Conservation (phyloP, 495 filamentous ascomycete genomes). For the Aspergillus egyptiacus region DNA sequence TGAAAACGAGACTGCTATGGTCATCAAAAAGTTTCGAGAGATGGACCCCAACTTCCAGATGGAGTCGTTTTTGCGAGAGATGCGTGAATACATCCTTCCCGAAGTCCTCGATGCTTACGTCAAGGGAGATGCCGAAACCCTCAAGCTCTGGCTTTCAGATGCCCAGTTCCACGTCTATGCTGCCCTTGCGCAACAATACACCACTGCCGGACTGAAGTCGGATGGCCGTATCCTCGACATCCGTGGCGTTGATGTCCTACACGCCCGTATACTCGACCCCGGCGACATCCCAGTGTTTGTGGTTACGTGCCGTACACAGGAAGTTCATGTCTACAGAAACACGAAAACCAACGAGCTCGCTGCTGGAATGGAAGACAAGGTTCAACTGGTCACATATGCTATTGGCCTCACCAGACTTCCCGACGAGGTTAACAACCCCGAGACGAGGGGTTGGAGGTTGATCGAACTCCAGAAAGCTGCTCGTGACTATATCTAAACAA, state of each 20-base stretch:
- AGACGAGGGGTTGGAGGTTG: constrained; percentile 92
- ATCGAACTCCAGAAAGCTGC: constrained; percentile 99
- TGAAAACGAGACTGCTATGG: constrained; percentile 93
- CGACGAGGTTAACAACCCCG: constrained; percentile 93
- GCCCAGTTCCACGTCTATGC: constrained; percentile 93
- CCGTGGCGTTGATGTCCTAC: constrained; percentile 82
- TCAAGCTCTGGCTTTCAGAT: constrained; percentile 91
- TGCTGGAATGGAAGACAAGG: constrained; percentile 98
- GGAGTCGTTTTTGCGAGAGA: constrained; percentile 86
- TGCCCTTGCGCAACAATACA: constrained; percentile 90
- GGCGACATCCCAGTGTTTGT: constrained; percentile 97
- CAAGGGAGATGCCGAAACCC: constrained; percentile 84
- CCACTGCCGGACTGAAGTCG: constrained; percentile 82
- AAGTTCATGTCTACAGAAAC: constrained; percentile 94
- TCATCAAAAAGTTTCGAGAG: constrained; percentile 95
- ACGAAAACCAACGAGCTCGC: constrained; percentile 81
- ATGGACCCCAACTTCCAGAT: constrained; percentile 95
- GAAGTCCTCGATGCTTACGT: constrained; percentile 98
- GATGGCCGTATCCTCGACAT: constrained; percentile 95
- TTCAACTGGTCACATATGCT: constrained; percentile 95
- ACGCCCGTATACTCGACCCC: constrained; percentile 88
- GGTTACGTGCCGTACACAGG: constrained; percentile 92
- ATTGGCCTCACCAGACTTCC: constrained; percentile 90
- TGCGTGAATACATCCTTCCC: constrained; percentile 95
- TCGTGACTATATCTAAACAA: constrained; percentile 78